Base-by-base conservation (phyloP, 2,329 filamentous ascomycete genomes). In the Leptographium wingfieldii region DNA sequence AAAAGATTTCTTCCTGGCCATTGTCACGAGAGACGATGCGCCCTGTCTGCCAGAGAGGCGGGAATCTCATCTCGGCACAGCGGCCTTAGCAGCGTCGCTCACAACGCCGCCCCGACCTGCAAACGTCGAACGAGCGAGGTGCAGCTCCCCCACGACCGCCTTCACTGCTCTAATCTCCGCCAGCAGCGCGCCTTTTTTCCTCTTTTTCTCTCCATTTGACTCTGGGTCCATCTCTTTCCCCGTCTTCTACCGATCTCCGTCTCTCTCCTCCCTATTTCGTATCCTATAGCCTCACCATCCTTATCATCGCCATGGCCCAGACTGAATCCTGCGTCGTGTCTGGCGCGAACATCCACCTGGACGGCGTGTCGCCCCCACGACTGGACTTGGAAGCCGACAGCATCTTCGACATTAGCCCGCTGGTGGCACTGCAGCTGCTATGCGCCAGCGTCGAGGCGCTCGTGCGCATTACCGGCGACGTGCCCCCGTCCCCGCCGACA, bases 351-450 rank as follows among this genome's bases (percentile, higher is more conserved):
- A 25, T 38, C 19, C 43, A 57, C 27, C 11, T 27, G 27, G 52
- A 43, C 31, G 60, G 62, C 19, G 58, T 43, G 4, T 52, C 62
- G 3, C 65, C 64, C 3, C 61, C 62, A 5, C 60, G 57, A 43
- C 61, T 66, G 2, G 61, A 61, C 3, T 65, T 68, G 73, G 61
- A 64, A 14, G 56, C 60, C 46, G 79, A 88, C 71, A 86, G 91
- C 69, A 80, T 95, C 63, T 88, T 88, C 73, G 81, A 81, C 57
- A 79, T 96, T 62, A 76, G 84, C 1, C 84, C 90, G 3, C 77
- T 86, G 57, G 84, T 84, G 2, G 92, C 92, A 5, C 80, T 97
- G 68, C 88, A 86, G 68, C 76, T 95, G 64, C 80, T 97, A n/a
- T 85, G 85, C 65, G 79, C 83, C 48, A 83, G 83, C 61, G 76